These are phyloP conservation scores for Lasiodiplodia hormozganensis DNA, from an alignment of 2,329 filamentous ascomycete genomes.

Conservation along the genomic window DNA sequence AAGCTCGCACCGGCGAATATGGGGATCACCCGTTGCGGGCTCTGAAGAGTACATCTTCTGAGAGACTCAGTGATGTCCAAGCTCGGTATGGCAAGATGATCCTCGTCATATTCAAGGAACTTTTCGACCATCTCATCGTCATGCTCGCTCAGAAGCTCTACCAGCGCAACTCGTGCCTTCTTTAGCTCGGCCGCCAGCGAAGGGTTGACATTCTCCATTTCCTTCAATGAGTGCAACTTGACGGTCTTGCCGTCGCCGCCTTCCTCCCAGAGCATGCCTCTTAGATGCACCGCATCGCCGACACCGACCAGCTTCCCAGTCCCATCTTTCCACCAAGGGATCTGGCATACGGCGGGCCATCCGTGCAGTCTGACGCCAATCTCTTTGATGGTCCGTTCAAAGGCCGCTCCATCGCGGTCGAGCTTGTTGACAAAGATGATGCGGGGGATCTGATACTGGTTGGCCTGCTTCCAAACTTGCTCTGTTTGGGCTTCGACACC, in stretches of 20 bases:
- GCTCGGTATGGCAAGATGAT: constrained; percentile 71
- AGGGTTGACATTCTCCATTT: constrained; percentile 59
- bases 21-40: constrained; percentile 77
- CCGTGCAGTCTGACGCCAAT: constrained; percentile 79
- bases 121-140: constrained; percentile 86
- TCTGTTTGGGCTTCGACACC: constrained; percentile 97
- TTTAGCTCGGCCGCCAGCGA: constrained; percentile 70
- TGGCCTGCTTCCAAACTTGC: constrained; percentile 92
- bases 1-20: constrained; percentile 93
- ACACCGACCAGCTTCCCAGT: constrained; percentile 82
- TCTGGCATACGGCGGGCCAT: constrained; percentile 91
- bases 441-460: constrained; percentile 82
- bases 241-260: constrained; percentile 70
- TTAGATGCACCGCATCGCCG: constrained; percentile 79
- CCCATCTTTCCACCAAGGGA: constrained; percentile 85
- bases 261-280: constrained; percentile 75
- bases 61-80: constrained; percentile 75
- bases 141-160: constrained; percentile 86
- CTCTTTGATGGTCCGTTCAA: constrained; percentile 84
- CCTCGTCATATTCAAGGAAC: constrained; percentile 79
- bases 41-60: constrained; percentile 71
- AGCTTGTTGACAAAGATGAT: constrained; percentile 86
- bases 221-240: constrained; percentile 61
- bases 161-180: constrained; percentile 75
- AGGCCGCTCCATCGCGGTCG: constrained; percentile 81